Conservation (phyloP, 2,329 filamentous ascomycete species). For the Xylariomycetidae sp. region DNA sequence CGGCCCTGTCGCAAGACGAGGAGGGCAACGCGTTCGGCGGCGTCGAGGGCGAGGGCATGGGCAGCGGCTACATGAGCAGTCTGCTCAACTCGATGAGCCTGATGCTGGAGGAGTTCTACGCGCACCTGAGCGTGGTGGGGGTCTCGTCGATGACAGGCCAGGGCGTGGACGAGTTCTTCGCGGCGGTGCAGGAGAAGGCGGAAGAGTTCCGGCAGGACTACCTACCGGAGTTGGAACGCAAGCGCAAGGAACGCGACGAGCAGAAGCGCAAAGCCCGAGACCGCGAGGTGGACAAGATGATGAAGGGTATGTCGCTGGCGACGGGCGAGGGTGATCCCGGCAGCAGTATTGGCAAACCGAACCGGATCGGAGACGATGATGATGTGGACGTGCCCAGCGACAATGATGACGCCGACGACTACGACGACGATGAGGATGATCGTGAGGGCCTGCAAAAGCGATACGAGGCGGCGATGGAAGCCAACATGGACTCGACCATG, state of each 20-base stretch:
- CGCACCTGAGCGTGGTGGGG: conserved; percentile 84
- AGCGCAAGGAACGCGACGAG: conserved; percentile 68
- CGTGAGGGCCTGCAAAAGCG: conserved; percentile 64
- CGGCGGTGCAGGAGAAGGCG: conserved; percentile 78
- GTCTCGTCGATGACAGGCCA: conserved; percentile 91
- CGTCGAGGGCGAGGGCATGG: conserved; percentile 62
- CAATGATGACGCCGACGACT: conserved; percentile 53
- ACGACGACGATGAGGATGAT: conserved; percentile 53
- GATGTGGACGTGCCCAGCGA: conserved; percentile 40
- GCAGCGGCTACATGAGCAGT: conserved; percentile 93
- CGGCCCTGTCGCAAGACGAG: conserved; percentile 75
- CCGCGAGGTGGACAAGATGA: conserved; percentile 82
- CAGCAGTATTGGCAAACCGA: conserved; percentile 8
- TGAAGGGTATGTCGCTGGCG: conserved; percentile 75
- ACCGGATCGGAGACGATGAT: conserved; percentile 38
- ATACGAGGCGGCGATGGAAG: conserved; percentile 69
- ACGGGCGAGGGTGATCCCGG: conserved; percentile 16
- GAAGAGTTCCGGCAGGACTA: conserved; percentile 88
- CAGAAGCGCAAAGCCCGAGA: conserved; percentile 67
- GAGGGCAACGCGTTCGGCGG: conserved; percentile 70
- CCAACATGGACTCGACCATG: conserved; percentile 45
- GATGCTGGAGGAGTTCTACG: conserved; percentile 96
- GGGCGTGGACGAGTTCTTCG: conserved; percentile 90
- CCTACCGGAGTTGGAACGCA: conserved; percentile 79
- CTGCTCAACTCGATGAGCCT: conserved; percentile 96